These are phyloP conservation scores for Penicillium riverlandense DNA, from an alignment of 495 filamentous ascomycete species.

Conservation along the genomic window DNA sequence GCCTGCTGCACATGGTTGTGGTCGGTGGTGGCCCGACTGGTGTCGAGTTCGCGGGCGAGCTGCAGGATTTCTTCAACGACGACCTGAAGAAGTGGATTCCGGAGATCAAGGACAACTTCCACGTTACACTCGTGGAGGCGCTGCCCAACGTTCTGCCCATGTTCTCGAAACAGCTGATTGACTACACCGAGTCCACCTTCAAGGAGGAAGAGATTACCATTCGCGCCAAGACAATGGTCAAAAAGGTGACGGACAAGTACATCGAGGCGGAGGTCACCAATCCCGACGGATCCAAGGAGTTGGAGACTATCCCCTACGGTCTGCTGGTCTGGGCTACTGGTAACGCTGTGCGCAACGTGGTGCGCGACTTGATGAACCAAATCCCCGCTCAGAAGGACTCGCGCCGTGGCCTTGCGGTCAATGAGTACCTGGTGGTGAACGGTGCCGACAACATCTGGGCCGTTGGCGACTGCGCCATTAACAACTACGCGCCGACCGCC, in stretches of 20 bases:
- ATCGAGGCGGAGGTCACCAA: constrained; percentile 85
- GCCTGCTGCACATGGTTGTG: constrained; percentile 97
- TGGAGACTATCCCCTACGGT: constrained; percentile 83
- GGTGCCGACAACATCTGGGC: constrained; percentile 96
- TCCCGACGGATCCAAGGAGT: constrained; percentile 78
- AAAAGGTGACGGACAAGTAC: constrained; percentile 89
- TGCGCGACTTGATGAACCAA: constrained; percentile 84
- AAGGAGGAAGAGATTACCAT: constrained; percentile 97
- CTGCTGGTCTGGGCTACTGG: constrained; percentile 98
- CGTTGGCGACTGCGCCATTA: constrained; percentile 81
- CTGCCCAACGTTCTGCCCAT: constrained; percentile 96
- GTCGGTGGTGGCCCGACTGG: constrained; percentile 97
- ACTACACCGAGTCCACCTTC: constrained; percentile 98
- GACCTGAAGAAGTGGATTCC: constrained; percentile 98
- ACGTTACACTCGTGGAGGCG: constrained; percentile 94
- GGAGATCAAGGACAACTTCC: constrained; percentile 88
- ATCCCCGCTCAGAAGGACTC: constrained; percentile 94
- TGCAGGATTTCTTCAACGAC: constrained; percentile 97
- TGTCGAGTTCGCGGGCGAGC: constrained; percentile 96
- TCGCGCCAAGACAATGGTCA: constrained; percentile 98
- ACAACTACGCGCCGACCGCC: constrained; percentile 95
- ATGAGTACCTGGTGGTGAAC: constrained; percentile 98
- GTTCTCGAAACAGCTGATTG: constrained; percentile 98
- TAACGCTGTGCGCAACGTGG: constrained; percentile 81
- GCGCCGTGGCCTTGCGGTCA: constrained; percentile 87